Conservation (phyloP, 2,329 filamentous ascomycete species). For the Ophiocordyceps camponoti-floridani region DNA sequence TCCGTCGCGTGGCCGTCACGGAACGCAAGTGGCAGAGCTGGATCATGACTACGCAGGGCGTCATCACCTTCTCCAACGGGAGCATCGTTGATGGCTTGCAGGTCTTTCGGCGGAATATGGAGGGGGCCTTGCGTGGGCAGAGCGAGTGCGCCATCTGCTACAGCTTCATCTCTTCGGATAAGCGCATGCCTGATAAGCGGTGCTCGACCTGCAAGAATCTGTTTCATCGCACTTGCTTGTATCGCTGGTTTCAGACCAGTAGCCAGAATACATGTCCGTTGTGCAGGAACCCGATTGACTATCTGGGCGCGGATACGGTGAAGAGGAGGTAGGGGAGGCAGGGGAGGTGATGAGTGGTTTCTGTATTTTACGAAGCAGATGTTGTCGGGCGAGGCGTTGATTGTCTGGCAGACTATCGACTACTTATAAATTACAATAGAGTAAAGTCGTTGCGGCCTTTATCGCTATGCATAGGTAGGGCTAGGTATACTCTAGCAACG, state of each 20-base stretch:
- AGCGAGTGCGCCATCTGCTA: constrained; percentile 96
- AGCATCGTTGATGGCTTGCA: constrained; percentile 73
- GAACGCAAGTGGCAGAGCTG: constrained; percentile 89
- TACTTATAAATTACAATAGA: too few relatives aligned
- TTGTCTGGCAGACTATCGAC: background rate
- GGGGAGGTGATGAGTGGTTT: background rate
- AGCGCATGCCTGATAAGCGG: constrained; percentile 77
- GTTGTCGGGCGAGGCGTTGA: background rate
- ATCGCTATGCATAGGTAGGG: too few relatives aligned
- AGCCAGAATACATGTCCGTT: constrained; percentile 84
- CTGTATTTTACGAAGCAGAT: background rate
- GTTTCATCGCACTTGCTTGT: constrained; percentile 80
- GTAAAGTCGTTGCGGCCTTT: too few relatives aligned
- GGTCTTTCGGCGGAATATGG: constrained; percentile 74
- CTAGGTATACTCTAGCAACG: too few relatives aligned
- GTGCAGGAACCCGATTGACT: constrained; percentile 74
- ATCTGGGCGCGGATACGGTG: constrained; percentile 23
- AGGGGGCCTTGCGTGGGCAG: constrained; percentile 78
- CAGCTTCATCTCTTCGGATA: constrained; percentile 76
- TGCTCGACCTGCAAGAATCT: constrained; percentile 87
- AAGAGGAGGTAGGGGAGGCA: constrained; percentile 14
- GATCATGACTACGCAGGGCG: constrained; percentile 75
- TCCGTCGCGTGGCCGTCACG: constrained; percentile 71
- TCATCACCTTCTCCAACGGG: constrained; percentile 85
- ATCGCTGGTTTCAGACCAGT: constrained; percentile 93